Evolutionary conservation across 768 basidiomycete species (phyloP), one percentile per base, ranked within the genome.

Genomic region (Termitomyces heimii): DNA sequence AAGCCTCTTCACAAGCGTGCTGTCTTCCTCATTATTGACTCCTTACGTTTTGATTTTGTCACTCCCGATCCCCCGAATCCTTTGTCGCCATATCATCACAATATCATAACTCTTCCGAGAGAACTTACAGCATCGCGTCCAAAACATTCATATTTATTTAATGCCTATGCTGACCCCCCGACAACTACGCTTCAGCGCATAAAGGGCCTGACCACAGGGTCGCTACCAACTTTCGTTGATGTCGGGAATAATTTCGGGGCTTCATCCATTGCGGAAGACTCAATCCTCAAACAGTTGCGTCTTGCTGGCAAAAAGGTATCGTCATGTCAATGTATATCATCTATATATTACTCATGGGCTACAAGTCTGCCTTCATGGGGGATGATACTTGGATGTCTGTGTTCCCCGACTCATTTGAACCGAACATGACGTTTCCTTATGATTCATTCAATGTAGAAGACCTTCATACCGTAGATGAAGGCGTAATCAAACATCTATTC

Each of bases 391-490:
- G 97, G 97, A 82, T 89, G 71, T 82, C 86, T 1, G 82, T 95
- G 13, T 99, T 94, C 66, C 92, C 95, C 0, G 73, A 81, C 53
- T 73, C 83, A 5, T 94, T 98, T 62, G 76, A 80, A 29, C 69
- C 75, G 14, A 85, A 90, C 65, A 84, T 89, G 77, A 78, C 88
- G 1, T 88, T 84, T 66, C 88, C 95, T 0, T 98, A 85, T 67
- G 95, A 97, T 70, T 97, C 94, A 0, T 98, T 99, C 79, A 94
- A 98, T 70, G 97, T 99, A 58, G 97, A 98, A 70, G 97, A 98
- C 68, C 78, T 99, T 3, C 94, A 99, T 66, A 88, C 92, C 0
- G 97, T 98, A 47, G 97, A 99, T 65, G 77, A 88, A 52, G 96
- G 96, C 8, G 94, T 98, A 55, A 87, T 90, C 37, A 65, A 74